Percentiles rank a stretch among this genome's conserved stretches.
Conservation (phyloP, 768 basidiomycete species). For the Boletellus emodensis region DNA sequence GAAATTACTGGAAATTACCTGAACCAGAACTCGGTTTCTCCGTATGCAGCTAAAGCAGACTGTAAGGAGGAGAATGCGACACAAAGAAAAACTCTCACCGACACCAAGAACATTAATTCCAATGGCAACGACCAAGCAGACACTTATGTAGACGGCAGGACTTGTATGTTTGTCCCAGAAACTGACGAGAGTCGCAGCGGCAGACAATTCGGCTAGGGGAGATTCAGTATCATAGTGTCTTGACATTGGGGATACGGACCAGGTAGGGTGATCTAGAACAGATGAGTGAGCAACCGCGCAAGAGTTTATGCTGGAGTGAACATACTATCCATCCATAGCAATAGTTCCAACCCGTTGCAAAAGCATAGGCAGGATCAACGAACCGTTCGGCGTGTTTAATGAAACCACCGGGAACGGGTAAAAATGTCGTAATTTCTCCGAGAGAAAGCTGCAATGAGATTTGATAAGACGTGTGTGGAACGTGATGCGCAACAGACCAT, state of each 20-base stretch:
- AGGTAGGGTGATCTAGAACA: conserved; percentile 23
- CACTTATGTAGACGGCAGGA: conserved; percentile 48
- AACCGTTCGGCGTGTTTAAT: conserved; percentile 47
- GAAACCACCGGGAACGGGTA: conserved; percentile 45
- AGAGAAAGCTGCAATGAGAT: conserved; percentile 24
- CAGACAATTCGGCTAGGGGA: conserved; percentile 42
- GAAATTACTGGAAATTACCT: conserved; percentile 16
- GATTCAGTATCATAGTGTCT: conserved; percentile 1
- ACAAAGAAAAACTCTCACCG: conserved; percentile 18
- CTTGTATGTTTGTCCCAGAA: conserved; percentile 42
- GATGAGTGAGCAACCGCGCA: not conserved
- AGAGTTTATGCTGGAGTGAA: not conserved
- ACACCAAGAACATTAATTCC: conserved; percentile 43
- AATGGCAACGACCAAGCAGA: conserved; percentile 49
- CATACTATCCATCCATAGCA: conserved; percentile 38
- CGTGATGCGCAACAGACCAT: conserved; percentile 27
- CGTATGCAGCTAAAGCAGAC: conserved; percentile 33
- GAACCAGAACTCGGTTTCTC: conserved; percentile 50
- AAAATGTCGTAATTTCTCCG: conserved; percentile 45
- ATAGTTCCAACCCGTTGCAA: conserved; percentile 42
- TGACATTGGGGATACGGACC: conserved; percentile 9
- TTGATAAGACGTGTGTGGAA: not conserved
- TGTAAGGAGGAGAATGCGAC: not conserved
- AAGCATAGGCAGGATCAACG: conserved; percentile 42
- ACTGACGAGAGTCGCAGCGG: conserved; percentile 47